phyloP scores from a whole-genome alignment of 257 asterid species.

The Lavandula angustifolia region DNA sequence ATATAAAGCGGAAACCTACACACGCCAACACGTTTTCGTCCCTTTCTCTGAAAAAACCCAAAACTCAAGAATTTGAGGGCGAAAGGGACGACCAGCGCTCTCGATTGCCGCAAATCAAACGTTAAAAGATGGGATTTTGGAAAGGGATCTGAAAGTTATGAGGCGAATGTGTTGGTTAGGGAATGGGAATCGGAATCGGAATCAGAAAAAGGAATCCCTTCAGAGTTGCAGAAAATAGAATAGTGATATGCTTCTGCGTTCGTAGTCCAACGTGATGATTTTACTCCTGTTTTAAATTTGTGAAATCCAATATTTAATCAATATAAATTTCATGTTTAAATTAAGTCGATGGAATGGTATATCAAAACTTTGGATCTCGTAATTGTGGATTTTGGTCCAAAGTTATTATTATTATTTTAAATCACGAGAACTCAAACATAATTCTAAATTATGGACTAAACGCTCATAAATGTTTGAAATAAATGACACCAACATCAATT shows the following conservation, averaged over 20 bases:
- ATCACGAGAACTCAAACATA: too few relatives aligned
- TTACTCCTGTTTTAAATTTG: background rate
- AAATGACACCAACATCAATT: background rate
- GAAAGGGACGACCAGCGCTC: constrained; percentile 5
- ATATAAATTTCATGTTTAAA: too few relatives aligned
- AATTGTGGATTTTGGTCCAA: too few relatives aligned
- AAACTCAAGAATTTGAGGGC: constrained; percentile 8
- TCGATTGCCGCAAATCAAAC: constrained; percentile 16
- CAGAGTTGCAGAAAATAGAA: constrained; percentile 19
- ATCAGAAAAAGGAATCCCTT: constrained; percentile 4
- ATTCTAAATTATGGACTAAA: too few relatives aligned
- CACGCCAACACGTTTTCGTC: constrained; percentile 10
- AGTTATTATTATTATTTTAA: too few relatives aligned
- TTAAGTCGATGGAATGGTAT: too few relatives aligned
- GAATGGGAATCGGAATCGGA: background rate
- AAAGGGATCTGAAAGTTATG: constrained; percentile 32
- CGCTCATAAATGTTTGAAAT: background rate
- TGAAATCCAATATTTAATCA: too few relatives aligned
- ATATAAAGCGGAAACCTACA: constrained; percentile 14
- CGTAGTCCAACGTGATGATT: background rate
- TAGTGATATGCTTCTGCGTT: too few relatives aligned
- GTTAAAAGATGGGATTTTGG: constrained; percentile 18
- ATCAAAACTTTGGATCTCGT: too few relatives aligned
- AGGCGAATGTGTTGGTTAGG: constrained; percentile 20
- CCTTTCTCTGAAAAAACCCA: constrained; percentile 7